phyloP scores from a whole-genome alignment of 1,284 basidiomycete genomes.

The Paramarasmius palmivorus region DNA sequence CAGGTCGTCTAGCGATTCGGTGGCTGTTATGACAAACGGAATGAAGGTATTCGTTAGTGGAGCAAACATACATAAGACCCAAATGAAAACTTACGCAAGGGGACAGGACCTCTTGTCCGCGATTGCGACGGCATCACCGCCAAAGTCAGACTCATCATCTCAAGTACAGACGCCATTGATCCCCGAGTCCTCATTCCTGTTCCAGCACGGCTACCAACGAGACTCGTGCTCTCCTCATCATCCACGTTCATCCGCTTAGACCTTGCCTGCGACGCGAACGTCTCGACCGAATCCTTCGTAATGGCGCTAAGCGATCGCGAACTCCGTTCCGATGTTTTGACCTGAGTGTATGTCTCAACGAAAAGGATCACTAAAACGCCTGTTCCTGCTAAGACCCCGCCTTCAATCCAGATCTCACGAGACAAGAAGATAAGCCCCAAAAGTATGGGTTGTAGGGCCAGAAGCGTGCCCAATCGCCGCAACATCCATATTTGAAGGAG shows the following conservation, averaged over 20 bases:
- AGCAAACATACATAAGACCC: slow-evolving; percentile 5
- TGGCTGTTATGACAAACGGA: slow-evolving; percentile 41
- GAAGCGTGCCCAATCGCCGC: slow-evolving; percentile 63
- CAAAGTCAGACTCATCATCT: slow-evolving; percentile 78
- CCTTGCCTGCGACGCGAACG: slow-evolving; percentile 47
- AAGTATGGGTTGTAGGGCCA: slow-evolving; percentile 71
- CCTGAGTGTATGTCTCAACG: slow-evolving; percentile 58
- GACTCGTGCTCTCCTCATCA: slow-evolving; percentile 48
- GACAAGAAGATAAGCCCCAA: slow-evolving; percentile 73
- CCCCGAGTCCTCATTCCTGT: slow-evolving; percentile 46
- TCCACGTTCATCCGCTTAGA: slow-evolving; percentile 39
- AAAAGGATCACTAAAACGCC: slow-evolving; percentile 54
- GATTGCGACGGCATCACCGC: slow-evolving; percentile 66
- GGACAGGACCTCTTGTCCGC: slow-evolving; percentile 59
- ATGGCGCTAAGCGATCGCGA: slow-evolving; percentile 57
- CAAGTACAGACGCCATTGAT: slow-evolving; percentile 73
- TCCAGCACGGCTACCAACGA: slow-evolving; percentile 47
- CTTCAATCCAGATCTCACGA: slow-evolving; percentile 68
- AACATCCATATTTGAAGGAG: slow-evolving; percentile 74
- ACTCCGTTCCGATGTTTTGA: slow-evolving; percentile 44
- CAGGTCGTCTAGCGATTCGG: slow-evolving; percentile 77
- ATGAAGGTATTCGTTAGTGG: slow-evolving; percentile 10
- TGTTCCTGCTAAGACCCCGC: slow-evolving; percentile 57
- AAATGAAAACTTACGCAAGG: slow-evolving; percentile 52
- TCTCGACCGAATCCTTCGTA: slow-evolving; percentile 56